Percentiles rank a stretch among this genome's conserved stretches.
phyloP scores from a whole-genome alignment of 148 eudicot genomes.

The Chenopodium berlandieri region DNA sequence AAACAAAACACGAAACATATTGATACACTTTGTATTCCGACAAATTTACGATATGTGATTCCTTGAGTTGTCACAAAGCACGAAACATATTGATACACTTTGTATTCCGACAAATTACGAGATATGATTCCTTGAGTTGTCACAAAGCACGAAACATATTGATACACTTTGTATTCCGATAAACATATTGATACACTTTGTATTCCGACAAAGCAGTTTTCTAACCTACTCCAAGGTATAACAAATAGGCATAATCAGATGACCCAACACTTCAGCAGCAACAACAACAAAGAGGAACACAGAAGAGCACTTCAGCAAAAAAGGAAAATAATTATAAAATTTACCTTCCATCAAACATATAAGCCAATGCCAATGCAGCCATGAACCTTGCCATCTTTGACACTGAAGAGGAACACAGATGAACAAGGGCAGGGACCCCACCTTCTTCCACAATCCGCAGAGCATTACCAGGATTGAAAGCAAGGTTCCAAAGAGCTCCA shows the following conservation, averaged over 20 bases:
- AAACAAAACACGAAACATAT: not conserved
- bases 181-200: not conserved
- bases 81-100: not conserved
- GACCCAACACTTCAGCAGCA: not conserved
- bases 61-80: not conserved
- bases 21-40: not conserved
- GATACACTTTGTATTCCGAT: not conserved
- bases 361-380: conserved; percentile 92
- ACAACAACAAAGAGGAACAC: no score
- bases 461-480: conserved; percentile 90
- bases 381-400: conserved; percentile 99
- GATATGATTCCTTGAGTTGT: not conserved
- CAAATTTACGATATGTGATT: not conserved
- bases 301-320: not conserved
- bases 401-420: conserved; percentile 77
- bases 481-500: conserved; percentile 99
- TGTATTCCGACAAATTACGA: not conserved
- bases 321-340: not conserved
- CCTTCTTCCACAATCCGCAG: conserved; percentile 91
- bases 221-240: not conserved
- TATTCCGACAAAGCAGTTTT: not conserved
- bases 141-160: not conserved
- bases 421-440: conserved; percentile 84
- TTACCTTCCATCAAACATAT: conserved; percentile 98
- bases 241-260: not conserved